phyloP scores from a whole-genome alignment of 2,329 filamentous ascomycete species.

The Colletotrichum plurivorum region DNA sequence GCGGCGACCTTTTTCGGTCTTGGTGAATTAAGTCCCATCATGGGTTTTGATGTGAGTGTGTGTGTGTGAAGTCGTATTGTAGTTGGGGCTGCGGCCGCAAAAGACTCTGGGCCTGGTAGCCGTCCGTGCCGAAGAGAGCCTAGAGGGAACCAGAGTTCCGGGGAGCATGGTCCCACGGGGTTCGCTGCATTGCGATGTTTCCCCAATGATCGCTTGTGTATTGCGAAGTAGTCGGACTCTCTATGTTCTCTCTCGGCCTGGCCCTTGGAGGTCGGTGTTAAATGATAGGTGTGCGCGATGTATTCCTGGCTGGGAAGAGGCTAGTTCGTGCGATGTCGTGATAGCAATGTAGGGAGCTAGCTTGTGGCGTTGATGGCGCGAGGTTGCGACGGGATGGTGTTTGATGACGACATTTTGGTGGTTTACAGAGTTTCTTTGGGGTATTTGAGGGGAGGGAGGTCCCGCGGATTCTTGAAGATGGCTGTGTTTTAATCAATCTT shows the following conservation, averaged over 20 bases:
- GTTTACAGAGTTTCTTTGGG: neutral
- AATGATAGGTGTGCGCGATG: neutral
- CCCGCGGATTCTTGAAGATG: neutral
- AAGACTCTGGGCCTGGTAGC: neutral
- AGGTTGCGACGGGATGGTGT: slow-evolving; percentile 22
- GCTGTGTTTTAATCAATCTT: neutral
- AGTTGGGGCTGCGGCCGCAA: slow-evolving; percentile 15
- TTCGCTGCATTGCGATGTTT: no score
- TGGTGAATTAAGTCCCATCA: no score
- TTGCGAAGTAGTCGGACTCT: no score
- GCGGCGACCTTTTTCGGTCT: no score
- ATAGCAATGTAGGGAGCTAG: neutral
- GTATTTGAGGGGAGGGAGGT: neutral
- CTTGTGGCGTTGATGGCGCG: neutral
- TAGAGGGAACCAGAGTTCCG: no score
- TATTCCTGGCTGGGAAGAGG: neutral
- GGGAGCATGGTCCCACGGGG: no score
- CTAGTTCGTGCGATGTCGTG: neutral
- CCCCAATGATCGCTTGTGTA: no score
- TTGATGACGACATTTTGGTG: slow-evolving; percentile 13
- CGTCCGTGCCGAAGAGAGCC: no score
- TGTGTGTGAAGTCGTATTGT: neutral
- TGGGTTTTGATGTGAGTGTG: neutral
- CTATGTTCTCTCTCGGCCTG: no score
- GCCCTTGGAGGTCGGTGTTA: neutral